Conservation (phyloP, 768 basidiomycete genomes). For the Leccinellum rugosiceps region DNA sequence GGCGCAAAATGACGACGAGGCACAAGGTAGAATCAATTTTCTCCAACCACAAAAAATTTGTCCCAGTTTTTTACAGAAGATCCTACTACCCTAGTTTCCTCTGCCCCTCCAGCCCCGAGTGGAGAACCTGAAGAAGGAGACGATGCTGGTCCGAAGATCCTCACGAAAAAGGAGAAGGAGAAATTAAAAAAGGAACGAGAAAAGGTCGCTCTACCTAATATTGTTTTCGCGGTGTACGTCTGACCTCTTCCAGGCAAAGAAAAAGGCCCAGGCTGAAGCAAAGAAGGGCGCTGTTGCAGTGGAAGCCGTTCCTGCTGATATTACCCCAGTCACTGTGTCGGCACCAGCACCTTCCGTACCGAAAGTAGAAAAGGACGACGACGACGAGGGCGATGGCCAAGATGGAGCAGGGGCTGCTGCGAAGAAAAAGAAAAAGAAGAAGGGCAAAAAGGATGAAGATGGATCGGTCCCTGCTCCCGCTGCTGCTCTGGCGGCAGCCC, state of each 20-base stretch:
- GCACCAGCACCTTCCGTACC: conserved; percentile 30
- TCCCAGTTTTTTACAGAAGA: conserved; percentile 14
- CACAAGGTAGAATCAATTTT: conserved; percentile 8
- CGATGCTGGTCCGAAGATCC: conserved; percentile 56
- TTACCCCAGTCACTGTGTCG: conserved; percentile 6
- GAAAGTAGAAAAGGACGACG: conserved; percentile 46
- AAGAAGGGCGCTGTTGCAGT: conserved; percentile 54
- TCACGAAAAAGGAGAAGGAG: conserved; percentile 97
- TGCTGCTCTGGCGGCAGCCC: conserved; percentile 32
- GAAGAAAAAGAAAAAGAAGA: conserved; percentile 86
- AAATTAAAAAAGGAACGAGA: conserved; percentile 95
- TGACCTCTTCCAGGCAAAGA: conserved; percentile 46
- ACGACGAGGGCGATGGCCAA: conserved; percentile 66
- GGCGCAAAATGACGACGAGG: conserved; percentile 11
- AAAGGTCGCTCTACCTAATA: conserved; percentile 54
- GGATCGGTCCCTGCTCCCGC: conserved; percentile 45
- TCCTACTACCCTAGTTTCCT: conserved; percentile 21
- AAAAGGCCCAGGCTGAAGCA: conserved; percentile 86
- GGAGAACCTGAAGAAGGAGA: conserved; percentile 35
- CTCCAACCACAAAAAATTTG: not conserved
- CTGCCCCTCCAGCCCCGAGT: conserved; percentile 28
- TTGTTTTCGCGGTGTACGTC: conserved; percentile 7
- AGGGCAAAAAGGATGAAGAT: conserved; percentile 72
- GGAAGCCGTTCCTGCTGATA: conserved; percentile 31
- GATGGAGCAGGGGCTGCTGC: conserved; percentile 45